Conservation (phyloP, 805 yeast genomes). For the Yamadazyma sp. region DNA sequence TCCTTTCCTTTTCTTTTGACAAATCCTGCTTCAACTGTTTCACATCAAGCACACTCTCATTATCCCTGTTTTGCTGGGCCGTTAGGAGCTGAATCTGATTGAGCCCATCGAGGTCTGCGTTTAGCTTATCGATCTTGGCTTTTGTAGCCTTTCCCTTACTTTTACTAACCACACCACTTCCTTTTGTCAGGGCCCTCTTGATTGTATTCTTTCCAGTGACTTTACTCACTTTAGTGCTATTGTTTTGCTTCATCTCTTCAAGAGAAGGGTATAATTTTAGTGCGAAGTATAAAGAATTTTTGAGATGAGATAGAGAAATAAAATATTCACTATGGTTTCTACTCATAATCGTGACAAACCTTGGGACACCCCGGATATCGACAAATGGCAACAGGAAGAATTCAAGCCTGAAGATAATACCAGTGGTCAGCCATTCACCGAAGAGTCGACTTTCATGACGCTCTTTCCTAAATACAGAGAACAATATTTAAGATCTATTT, state of each 20-base stretch:
- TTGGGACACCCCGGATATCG: constrained; percentile 95
- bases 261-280: too few relatives aligned
- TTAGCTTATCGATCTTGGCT: constrained; percentile 32
- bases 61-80: constrained; percentile 2
- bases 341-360: constrained; percentile 95
- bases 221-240: too few relatives aligned
- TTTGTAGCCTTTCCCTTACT: constrained; percentile 31
- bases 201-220: too few relatives aligned
- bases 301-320: constrained; percentile 15
- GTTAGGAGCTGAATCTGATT: constrained; percentile 14
- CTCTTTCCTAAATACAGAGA: constrained; percentile 97
- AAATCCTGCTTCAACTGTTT: constrained; percentile 38
- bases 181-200: constrained; percentile 2
- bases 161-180: constrained; percentile 16
- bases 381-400: constrained; percentile 88
- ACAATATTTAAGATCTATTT: constrained; percentile 77
- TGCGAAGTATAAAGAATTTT: too few relatives aligned
- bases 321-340: constrained; percentile 63
- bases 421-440: constrained; percentile 87
- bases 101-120: constrained; percentile 24
- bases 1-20: constrained; percentile 33
- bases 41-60: constrained; percentile 35
- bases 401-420: constrained; percentile 88
- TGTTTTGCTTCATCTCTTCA: background rate
- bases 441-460: constrained; percentile 93